Evolutionary conservation across 2,329 filamentous ascomycete species (phyloP), one percentile per base, ranked within the genome.

Genomic region (Dothiorella sarmentorum): DNA sequence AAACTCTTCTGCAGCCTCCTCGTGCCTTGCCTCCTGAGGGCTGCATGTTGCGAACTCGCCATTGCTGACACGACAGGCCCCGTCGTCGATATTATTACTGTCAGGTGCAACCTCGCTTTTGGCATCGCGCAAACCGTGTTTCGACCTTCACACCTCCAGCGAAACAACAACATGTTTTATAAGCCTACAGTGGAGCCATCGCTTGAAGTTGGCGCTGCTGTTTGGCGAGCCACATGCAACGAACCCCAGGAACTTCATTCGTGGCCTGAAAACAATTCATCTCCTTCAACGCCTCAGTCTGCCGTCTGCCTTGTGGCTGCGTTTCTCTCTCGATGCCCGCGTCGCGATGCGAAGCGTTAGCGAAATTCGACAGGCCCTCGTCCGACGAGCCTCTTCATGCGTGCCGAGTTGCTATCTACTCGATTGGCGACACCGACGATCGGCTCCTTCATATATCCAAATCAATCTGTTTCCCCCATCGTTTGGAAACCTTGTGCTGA

Each of bases 311-410:
- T 53, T 40, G 49, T 38, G 49, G 33, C 24, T 29, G 49, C 24
- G 49, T 53, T 53, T 40, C 33, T 40, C 15, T 31, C 24, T 40
- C 33, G 35, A 15, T 40, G 49, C 49, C 47, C 49, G 45, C 45
- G 20, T 31, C 15, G 20, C 29, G 18, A 18, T 51, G 29, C 33
- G 49, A 53, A 3, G 49, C 49, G n/a, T 40, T 53, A 53, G 49
- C 49, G 49, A 53, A 35, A 53, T 53, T 53, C 49, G 40, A 29
- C 49, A 31, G 49, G 33, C 35, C 45, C 18, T 53, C 35, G 33
- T 53, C 35, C 49, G 49, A 26, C 49, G 49, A 27, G 49, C 49
- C 33, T 42, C 49, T 53, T 53, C 49, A 53, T 53, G 49, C 49
- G 49, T 40, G 22, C 35, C 31, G 13, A 27, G 24, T 18, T 33